These are phyloP conservation scores for Diutina ranongensis DNA, from an alignment of 1,139 yeast genomes.

Conservation along the genomic window DNA sequence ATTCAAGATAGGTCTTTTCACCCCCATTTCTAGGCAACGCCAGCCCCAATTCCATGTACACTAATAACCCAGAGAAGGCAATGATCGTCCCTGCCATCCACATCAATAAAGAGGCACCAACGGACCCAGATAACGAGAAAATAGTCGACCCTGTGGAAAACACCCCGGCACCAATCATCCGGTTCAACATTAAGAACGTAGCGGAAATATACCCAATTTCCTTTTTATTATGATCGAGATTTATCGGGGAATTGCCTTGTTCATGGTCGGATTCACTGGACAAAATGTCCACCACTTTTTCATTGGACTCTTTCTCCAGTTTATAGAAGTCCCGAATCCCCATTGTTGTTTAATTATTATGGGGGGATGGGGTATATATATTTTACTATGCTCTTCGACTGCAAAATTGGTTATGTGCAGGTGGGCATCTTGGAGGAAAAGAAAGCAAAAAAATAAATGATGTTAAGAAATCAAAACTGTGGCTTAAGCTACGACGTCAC, in stretches of 20 bases:
- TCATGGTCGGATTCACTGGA: conserved; percentile 15
- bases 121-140: conserved; percentile 56
- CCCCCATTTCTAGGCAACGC: conserved; percentile 84
- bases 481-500: too few species aligned
- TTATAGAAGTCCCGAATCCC: conserved; percentile 11
- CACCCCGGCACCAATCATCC: conserved; percentile 85
- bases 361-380: not conserved
- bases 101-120: conserved; percentile 58
- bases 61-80: conserved; percentile 63
- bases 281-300: conserved; percentile 11
- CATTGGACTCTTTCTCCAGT: conserved; percentile 10
- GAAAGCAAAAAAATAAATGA: not conserved
- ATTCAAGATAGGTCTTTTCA: conserved; percentile 74
- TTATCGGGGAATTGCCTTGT: conserved; percentile 24
- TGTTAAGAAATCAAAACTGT: not conserved
- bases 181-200: conserved; percentile 56
- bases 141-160: conserved; percentile 80
- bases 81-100: conserved; percentile 74
- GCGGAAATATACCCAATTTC: conserved; percentile 61
- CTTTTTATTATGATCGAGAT: conserved; percentile 41
- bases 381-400: not conserved
- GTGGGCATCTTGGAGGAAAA: not conserved
- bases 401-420: not conserved
- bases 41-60: conserved; percentile 76
- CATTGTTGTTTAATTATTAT: conserved; percentile 8